phyloP scores from a whole-genome alignment of 2,329 filamentous ascomycete species.

The Graphiopsis chlorocephala region DNA sequence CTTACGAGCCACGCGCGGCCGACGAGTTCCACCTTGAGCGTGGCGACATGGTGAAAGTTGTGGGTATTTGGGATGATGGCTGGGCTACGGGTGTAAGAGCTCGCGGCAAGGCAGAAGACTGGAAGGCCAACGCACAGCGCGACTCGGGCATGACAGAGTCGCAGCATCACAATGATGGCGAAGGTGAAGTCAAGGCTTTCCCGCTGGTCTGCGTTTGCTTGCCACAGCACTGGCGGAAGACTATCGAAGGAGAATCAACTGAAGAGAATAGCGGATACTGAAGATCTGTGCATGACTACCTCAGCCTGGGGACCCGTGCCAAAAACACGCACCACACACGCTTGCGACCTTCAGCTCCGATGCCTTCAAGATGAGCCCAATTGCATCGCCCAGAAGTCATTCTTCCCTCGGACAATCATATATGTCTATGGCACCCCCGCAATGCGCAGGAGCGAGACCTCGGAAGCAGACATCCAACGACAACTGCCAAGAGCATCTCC shows the following conservation, averaged over 20 bases:
- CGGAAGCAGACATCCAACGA: not conserved
- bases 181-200: slow-evolving; percentile 93
- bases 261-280: slow-evolving; percentile 22
- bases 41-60: slow-evolving; percentile 96
- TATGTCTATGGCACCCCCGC: not conserved
- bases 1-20: slow-evolving; percentile 87
- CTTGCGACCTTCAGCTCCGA: not conserved
- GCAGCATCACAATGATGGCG: slow-evolving; percentile 23
- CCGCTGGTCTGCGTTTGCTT: slow-evolving; percentile 94
- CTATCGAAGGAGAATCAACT: slow-evolving; percentile 78
- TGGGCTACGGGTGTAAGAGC: slow-evolving; percentile 93
- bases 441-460: not conserved
- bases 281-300: not conserved
- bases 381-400: not conserved
- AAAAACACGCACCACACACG: not conserved
- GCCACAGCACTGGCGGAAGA: slow-evolving; percentile 94
- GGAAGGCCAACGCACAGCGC: slow-evolving; percentile 71
- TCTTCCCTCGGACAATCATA: not conserved
- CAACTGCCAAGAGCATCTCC: not conserved
- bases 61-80: slow-evolving; percentile 98
- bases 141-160: slow-evolving; percentile 87
- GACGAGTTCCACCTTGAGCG: slow-evolving; percentile 93
- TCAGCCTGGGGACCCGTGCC: not conserved
- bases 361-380: not conserved
- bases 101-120: slow-evolving; percentile 81